These are phyloP conservation scores for Aspergillus ibericus DNA, from an alignment of 2,329 filamentous ascomycete genomes.

Conservation along the genomic window DNA sequence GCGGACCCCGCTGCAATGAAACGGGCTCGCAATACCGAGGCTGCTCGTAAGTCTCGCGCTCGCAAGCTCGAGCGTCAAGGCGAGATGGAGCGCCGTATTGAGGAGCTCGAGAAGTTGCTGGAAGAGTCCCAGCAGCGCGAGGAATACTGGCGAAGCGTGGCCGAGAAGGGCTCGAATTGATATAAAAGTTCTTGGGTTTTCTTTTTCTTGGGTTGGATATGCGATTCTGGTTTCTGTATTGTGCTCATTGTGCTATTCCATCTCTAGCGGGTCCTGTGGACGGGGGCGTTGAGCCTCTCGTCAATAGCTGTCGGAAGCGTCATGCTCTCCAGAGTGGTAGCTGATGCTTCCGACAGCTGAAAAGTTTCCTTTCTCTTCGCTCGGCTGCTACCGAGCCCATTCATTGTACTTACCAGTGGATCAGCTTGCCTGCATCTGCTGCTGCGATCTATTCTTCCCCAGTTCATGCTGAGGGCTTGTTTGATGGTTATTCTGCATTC, in stretches of 20 bases:
- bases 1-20: constrained; percentile 78
- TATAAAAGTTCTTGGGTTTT: constrained; percentile 19
- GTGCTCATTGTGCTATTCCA: constrained; percentile 20
- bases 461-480: not conserved
- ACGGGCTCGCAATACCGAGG: constrained; percentile 89
- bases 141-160: constrained; percentile 40
- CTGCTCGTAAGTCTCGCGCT: constrained; percentile 87
- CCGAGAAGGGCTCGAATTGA: constrained; percentile 21
- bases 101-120: constrained; percentile 59
- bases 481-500: not conserved
- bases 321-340: constrained; percentile 16
- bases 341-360: constrained; percentile 24
- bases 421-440: not conserved
- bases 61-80: constrained; percentile 78
- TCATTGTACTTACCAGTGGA: constrained; percentile 7
- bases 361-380: constrained; percentile 21
- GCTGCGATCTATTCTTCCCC: constrained; percentile 11
- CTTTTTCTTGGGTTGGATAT: constrained; percentile 8
- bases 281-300: constrained; percentile 38
- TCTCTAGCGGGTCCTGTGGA: constrained; percentile 25
- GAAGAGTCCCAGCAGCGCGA: constrained; percentile 36
- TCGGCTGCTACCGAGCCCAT: constrained; percentile 2
- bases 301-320: constrained; percentile 27
- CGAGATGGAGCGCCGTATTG: constrained; percentile 71
- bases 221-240: constrained; percentile 13